Conservation (phyloP, 2,329 filamentous ascomycete genomes). For the Paracoccidioides brasiliensis region DNA sequence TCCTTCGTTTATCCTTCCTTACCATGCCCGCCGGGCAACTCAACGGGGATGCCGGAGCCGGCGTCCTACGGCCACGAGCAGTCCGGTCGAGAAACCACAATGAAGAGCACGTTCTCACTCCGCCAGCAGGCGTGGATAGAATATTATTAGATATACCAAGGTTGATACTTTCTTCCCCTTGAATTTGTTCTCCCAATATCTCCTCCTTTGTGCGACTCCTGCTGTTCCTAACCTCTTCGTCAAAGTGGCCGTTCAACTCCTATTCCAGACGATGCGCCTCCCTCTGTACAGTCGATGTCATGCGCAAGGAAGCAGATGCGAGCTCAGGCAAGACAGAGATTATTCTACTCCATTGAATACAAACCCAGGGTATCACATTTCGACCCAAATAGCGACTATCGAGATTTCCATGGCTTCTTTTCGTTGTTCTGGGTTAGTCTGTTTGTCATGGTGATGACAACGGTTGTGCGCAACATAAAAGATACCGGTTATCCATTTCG, state of each 20-base stretch:
- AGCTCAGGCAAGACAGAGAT: conserved; percentile 63
- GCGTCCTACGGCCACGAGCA: conserved; percentile 8
- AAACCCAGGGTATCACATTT: conserved; percentile 87
- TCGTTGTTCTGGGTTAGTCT: conserved; percentile 96
- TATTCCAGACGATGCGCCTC: conserved; percentile 78
- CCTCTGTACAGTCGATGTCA: conserved; percentile 75
- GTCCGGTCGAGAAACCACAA: conserved; percentile 4
- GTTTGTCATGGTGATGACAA: conserved; percentile 91
- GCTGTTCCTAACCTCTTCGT: not conserved
- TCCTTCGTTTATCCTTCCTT: not conserved
- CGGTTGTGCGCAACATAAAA: conserved; percentile 83
- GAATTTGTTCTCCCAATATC: not conserved
- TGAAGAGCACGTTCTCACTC: not conserved
- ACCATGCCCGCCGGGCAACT: conserved; percentile 22
- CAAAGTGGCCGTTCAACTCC: conserved; percentile 69
- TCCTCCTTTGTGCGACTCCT: not conserved
- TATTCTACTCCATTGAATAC: conserved; percentile 91
- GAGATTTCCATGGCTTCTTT: conserved; percentile 94
- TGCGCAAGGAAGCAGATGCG: conserved; percentile 71
- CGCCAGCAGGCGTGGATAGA: conserved; percentile 4
- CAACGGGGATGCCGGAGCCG: conserved; percentile 7
- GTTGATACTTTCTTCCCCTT: conserved; percentile 9
- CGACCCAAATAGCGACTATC: conserved; percentile 80
- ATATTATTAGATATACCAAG: conserved; percentile 18
- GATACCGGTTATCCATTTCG: conserved; percentile 81